phyloP scores from a whole-genome alignment of 768 basidiomycete species.

The Russula sp. region DNA sequence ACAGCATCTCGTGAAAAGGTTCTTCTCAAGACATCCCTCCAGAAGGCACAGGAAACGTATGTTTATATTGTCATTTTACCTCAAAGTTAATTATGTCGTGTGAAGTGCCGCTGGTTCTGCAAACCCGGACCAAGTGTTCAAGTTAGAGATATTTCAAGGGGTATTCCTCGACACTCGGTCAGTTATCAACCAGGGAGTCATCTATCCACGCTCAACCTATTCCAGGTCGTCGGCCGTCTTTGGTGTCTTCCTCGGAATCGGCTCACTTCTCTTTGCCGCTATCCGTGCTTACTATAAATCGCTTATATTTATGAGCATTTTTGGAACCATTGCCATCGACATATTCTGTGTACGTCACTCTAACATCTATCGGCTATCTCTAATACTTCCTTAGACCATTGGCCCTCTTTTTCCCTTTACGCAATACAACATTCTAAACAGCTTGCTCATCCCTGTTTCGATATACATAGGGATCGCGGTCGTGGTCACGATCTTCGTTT shows the following conservation, averaged over 20 bases:
- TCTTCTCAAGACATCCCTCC: slow-evolving; percentile 34
- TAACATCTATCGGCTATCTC: neutral
- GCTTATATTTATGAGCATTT: slow-evolving; percentile 45
- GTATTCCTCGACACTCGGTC: slow-evolving; percentile 48
- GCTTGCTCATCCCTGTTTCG: slow-evolving; percentile 45
- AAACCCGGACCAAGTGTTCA: slow-evolving; percentile 42
- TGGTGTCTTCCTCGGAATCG: slow-evolving; percentile 50
- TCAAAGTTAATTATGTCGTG: neutral
- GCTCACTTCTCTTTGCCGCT: slow-evolving; percentile 44
- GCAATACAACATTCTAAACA: slow-evolving; percentile 45
- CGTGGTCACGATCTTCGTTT: slow-evolving; percentile 46
- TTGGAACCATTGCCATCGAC: slow-evolving; percentile 49
- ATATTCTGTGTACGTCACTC: slow-evolving; percentile 40
- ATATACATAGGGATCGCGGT: slow-evolving; percentile 50
- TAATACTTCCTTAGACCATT: slow-evolving; percentile 36
- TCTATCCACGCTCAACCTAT: slow-evolving; percentile 4
- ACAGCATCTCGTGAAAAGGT: slow-evolving; percentile 41
- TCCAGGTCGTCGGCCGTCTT: slow-evolving; percentile 45
- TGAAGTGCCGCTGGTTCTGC: slow-evolving; percentile 38
- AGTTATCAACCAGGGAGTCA: slow-evolving; percentile 7
- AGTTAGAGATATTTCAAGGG: slow-evolving; percentile 47
- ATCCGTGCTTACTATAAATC: slow-evolving; percentile 48
- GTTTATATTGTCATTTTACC: neutral
- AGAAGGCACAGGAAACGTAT: slow-evolving; percentile 38
- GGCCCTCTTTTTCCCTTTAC: slow-evolving; percentile 51